phyloP scores from a whole-genome alignment of 768 basidiomycete genomes.

The Rubroboletus satanas region DNA sequence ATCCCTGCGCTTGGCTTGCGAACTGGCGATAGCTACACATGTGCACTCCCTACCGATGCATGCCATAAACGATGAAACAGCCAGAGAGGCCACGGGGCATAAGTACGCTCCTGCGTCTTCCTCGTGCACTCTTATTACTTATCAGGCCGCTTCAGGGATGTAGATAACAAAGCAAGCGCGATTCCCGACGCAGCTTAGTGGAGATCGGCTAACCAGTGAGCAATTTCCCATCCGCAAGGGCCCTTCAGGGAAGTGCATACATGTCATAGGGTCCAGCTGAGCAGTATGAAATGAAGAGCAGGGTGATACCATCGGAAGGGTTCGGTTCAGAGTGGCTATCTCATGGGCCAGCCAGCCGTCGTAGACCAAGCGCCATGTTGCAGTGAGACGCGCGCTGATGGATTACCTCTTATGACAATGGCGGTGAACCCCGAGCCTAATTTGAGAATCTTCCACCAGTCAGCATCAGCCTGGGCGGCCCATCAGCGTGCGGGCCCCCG shows the following conservation, averaged over 20 bases:
- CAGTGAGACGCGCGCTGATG: background rate
- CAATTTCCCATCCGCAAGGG: background rate
- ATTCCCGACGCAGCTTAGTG: conserved; percentile 2
- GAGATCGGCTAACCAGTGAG: conserved; percentile 1
- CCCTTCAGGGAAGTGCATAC: background rate
- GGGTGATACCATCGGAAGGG: background rate
- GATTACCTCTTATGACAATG: background rate
- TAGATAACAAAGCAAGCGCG: conserved; percentile 2
- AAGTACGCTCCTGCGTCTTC: conserved; percentile 5
- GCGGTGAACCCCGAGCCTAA: background rate
- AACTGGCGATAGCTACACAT: background rate
- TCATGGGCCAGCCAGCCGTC: background rate
- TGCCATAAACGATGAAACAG: conserved; percentile 7
- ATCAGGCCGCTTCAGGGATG: background rate
- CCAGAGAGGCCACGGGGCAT: background rate
- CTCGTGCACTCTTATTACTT: conserved; percentile 7
- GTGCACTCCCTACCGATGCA: conserved; percentile 10
- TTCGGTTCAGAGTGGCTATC: background rate
- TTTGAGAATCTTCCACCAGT: background rate
- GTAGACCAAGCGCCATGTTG: background rate
- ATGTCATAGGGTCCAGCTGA: conserved; percentile 17
- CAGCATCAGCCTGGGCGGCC: too few relatives aligned
- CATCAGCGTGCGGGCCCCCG: too few relatives aligned
- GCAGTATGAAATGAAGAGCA: conserved; percentile 6
- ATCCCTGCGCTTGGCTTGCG: background rate